Percentiles rank a stretch among this genome's conserved stretches.
Evolutionary conservation across 169 alveolate genomes (phyloP).

Genomic region (Eimeria tenella): DNA sequence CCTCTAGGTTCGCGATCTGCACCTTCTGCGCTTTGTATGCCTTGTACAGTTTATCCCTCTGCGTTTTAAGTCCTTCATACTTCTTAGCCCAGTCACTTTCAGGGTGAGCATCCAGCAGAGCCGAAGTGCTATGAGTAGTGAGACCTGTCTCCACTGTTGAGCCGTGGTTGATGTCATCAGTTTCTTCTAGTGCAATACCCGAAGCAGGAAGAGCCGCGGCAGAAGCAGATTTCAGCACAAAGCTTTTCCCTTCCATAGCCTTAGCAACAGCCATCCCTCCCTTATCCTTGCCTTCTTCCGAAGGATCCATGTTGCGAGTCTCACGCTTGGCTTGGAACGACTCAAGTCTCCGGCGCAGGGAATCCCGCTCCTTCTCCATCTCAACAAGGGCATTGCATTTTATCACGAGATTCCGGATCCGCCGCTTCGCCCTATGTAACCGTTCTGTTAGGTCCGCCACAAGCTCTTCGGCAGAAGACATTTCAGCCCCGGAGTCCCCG

Average conservation of each 20-base stretch:
- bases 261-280: not conserved
- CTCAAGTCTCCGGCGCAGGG: slow-evolving; percentile 48
- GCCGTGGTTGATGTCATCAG: not conserved
- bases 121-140: slow-evolving; percentile 63
- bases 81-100: slow-evolving; percentile 33
- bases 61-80: slow-evolving; percentile 51
- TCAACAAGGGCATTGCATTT: slow-evolving; percentile 69
- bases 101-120: slow-evolving; percentile 41
- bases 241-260: not conserved
- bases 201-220: slow-evolving; percentile 38
- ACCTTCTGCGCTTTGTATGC: slow-evolving; percentile 66
- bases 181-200: not conserved
- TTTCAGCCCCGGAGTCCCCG: slow-evolving; percentile 50
- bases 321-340: slow-evolving; percentile 62
- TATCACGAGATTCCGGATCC: slow-evolving; percentile 60
- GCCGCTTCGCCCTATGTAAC: slow-evolving; percentile 58
- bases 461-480: slow-evolving; percentile 39
- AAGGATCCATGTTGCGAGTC: not conserved
- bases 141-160: not conserved
- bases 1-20: slow-evolving; percentile 51
- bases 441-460: slow-evolving; percentile 58
- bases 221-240: slow-evolving; percentile 47
- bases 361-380: slow-evolving; percentile 58
- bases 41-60: slow-evolving; percentile 52
- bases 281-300: not conserved